These are phyloP conservation scores for Ambrosia trifida DNA, from an alignment of 129 eudicot species.

Conservation along the genomic window DNA sequence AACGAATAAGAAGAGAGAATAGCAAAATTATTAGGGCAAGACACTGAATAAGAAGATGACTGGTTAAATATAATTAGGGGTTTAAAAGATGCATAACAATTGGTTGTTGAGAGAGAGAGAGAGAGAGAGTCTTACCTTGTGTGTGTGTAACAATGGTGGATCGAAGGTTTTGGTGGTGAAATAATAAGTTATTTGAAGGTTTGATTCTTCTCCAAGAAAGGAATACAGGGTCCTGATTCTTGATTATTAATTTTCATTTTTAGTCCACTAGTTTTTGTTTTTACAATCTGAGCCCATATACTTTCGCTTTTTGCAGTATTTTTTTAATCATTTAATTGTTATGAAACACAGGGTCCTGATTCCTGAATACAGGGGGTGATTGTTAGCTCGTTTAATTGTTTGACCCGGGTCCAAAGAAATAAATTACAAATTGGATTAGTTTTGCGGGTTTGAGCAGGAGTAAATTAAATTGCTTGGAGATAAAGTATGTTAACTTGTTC, in stretches of 20 bases:
- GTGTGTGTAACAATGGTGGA: neutral
- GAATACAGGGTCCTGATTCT: neutral
- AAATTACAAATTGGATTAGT: no score
- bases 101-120: neutral
- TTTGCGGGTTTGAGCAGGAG: no score
- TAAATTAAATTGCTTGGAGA: no score
- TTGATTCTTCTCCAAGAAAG: constrained; percentile 13
- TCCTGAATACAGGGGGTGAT: no score
- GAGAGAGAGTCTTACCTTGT: neutral
- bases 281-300: neutral
- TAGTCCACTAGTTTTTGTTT: neutral
- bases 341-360: no score
- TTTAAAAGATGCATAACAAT: neutral
- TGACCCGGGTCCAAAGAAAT: no score
- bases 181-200: constrained; percentile 2
- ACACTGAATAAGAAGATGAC: neutral
- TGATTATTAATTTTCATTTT: neutral
- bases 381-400: no score
- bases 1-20: neutral
- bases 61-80: neutral
- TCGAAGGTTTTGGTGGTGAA: constrained; percentile 4
- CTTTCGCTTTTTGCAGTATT: neutral
- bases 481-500: no score
- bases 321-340: no score
- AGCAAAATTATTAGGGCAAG: neutral